Base-by-base conservation (phyloP, 805 yeast genomes). In the Lachancea fermentati region DNA sequence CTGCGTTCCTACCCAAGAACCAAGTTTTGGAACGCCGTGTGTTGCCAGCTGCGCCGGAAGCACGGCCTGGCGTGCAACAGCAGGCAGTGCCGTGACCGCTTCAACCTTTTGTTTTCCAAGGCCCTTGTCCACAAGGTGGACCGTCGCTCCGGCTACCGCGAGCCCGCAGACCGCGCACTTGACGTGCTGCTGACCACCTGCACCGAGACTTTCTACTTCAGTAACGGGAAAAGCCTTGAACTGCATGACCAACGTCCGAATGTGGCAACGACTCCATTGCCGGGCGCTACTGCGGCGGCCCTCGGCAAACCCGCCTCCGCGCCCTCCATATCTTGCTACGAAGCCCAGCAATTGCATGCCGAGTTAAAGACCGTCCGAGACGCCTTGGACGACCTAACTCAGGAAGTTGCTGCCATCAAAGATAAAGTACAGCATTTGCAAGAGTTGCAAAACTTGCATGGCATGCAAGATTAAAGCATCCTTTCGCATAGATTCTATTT, bases 21-120 rank as follows among this genome's bases (percentile, higher is more conserved):
- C 35, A 40, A 40, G 36, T 40, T 40, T 24, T 40, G 43, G 43
- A 22, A 36, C n/a, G 35, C 36, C 12, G 36, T 40, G 32, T 33
- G 39, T 26, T 32, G 35, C 22, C 25, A 34, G 30, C 19, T 40
- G 36, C 35, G 31, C 22, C 24, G 16, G 28, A 24, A 17, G 8
- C 30, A 19, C 14, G 22, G 32, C 6, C n/a, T 40, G 26, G 22
- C 31, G 15, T 34, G 43, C 32, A 40, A 40, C 32, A 40, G 39
- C 22, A 36, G 43, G 14, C 43, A 40, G 24, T 34, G 43, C 17
- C 43, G 43, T 12, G 43, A 40, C 36, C 39, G 43, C 11, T 40
- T 40, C 39, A 40, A 40, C 35, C 36, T 40, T 17, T 33, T 40
- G 28, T 40, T 34, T 14, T 40, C 43, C 15, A 33, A 37, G 15